Evolutionary conservation across 208 protist genomes (phyloP).

Genomic region (Jaenimonas drosophilae): DNA sequence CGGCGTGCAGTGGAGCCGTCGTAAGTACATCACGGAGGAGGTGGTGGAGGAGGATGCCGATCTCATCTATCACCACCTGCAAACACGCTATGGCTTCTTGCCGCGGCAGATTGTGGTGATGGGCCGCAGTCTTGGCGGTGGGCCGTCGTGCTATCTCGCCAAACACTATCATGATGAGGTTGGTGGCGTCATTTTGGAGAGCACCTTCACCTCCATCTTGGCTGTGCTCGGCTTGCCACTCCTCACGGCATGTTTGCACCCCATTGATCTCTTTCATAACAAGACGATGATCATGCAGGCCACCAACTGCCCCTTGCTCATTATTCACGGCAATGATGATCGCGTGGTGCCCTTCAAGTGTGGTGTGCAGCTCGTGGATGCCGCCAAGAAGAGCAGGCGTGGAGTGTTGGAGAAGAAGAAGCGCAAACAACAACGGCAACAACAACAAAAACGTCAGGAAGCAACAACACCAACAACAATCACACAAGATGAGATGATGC

Average conservation of each 20-base stretch:
- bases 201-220: slow-evolving; percentile 69
- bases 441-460: not conserved
- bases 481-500: not conserved
- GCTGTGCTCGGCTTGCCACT: slow-evolving; percentile 17
- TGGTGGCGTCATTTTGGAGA: slow-evolving; percentile 48
- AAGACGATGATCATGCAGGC: slow-evolving; percentile 22
- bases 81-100: slow-evolving; percentile 16
- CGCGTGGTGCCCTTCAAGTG: slow-evolving; percentile 48
- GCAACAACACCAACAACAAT: not conserved
- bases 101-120: slow-evolving; percentile 39
- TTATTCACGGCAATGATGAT: slow-evolving; percentile 61
- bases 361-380: slow-evolving; percentile 21
- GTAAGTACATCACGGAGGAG: slow-evolving; percentile 15
- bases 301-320: slow-evolving; percentile 39
- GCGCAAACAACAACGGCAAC: too few relatives aligned
- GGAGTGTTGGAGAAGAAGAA: too few relatives aligned
- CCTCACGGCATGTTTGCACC: too few relatives aligned
- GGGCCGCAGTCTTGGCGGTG: slow-evolving; percentile 69
- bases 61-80: slow-evolving; percentile 43
- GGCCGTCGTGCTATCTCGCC: slow-evolving; percentile 63
- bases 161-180: slow-evolving; percentile 47
- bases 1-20: too few relatives aligned
- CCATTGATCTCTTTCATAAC: slow-evolving; percentile 55
- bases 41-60: slow-evolving; percentile 62
- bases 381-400: slow-evolving; percentile 6